A percentile compares a stretch with the other conserved stretches of the same genome.
These are phyloP conservation scores for Elongisporangium anandrum DNA, from an alignment of 352 stramenopile species.

Conservation along the genomic window DNA sequence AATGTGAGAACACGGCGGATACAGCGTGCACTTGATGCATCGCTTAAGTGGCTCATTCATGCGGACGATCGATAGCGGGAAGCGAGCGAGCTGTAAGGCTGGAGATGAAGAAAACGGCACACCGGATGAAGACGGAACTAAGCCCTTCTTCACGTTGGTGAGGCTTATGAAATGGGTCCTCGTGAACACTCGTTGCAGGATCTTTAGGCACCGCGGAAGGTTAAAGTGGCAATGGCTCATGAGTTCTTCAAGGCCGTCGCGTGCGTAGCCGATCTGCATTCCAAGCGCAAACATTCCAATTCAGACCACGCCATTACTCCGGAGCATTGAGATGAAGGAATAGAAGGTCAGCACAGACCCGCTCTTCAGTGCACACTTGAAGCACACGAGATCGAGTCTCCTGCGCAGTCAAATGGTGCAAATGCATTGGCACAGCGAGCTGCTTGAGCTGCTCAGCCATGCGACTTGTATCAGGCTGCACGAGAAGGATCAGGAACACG, in stretches of 20 bases:
- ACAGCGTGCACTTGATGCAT: slow-evolving; percentile 60
- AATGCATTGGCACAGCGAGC: slow-evolving; percentile 27
- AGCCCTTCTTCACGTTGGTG: slow-evolving; percentile 44
- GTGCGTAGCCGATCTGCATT: slow-evolving; percentile 56
- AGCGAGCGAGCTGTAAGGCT: slow-evolving; percentile 17
- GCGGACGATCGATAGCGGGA: slow-evolving; percentile 48
- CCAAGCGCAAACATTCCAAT: neutral
- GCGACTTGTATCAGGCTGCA: slow-evolving; percentile 46
- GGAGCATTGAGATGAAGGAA: neutral
- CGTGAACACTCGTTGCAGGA: slow-evolving; percentile 44
- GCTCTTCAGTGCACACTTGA: slow-evolving; percentile 36
- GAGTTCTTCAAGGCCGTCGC: slow-evolving; percentile 50
- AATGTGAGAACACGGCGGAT: slow-evolving; percentile 57
- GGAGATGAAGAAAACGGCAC: too few relatives aligned
- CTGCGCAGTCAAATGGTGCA: slow-evolving; percentile 28
- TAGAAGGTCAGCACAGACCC: slow-evolving; percentile 14
- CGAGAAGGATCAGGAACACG: slow-evolving; percentile 51
- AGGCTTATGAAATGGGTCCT: slow-evolving; percentile 46
- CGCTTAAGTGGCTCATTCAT: slow-evolving; percentile 57
- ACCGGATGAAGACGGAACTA: slow-evolving; percentile 1
- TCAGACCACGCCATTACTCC: neutral
- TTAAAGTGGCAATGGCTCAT: slow-evolving; percentile 24
- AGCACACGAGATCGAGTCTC: slow-evolving; percentile 56
- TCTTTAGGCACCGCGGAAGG: slow-evolving; percentile 32
- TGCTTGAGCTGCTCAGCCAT: slow-evolving; percentile 59